Evolutionary conservation across 805 yeast species (phyloP), one percentile per base, ranked within the genome.

Genomic region (Teunomyces barrocoloradensis): DNA sequence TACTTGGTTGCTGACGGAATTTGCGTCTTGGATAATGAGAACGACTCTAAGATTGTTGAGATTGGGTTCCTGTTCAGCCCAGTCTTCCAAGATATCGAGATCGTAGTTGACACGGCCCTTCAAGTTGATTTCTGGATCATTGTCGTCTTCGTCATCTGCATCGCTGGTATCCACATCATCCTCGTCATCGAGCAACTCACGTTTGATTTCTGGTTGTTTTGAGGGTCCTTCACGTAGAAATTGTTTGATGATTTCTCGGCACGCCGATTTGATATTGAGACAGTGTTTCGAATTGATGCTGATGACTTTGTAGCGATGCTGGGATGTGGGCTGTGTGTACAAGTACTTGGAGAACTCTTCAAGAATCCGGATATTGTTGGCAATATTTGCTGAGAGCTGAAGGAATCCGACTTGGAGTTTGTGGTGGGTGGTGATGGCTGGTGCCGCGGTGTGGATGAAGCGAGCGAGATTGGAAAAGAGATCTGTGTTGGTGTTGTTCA

Each of bases 331-430:
- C 25, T 30, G 25, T 43, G 41, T 35, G 2, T 23, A 17, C 21
- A 64, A 46, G 43, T 55, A 57, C 11, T 47, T 34, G 18, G 61
- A 57, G 45, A 72, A 66, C 39, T 71, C 74, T n/a, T 67, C 58
- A 21, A 73, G 53, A 10, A 71, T 65, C 20, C 76, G 57, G 36
- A 61, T 53, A 53, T 72, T 73, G 51, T 71, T 72, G 30, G 75
- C 74, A 9, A 66, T 66, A 52, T 73, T 71, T 12, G 75, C 64
- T 25, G 72, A 66, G 43, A 73, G 54, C 49, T 61, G 69, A 15
- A 73, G 55, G 45, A 64, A 69, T 2, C 70, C 75, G 7, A 62
- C 57, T 9, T 63, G 63, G 6, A 71, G 49, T 47, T 65, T 64
- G 12, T 29, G 25, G 20, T 13, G 42, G 32, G 50, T 53, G 50